phyloP scores from a whole-genome alignment of 805 yeast genomes.

The Yamadazyma olivae region DNA sequence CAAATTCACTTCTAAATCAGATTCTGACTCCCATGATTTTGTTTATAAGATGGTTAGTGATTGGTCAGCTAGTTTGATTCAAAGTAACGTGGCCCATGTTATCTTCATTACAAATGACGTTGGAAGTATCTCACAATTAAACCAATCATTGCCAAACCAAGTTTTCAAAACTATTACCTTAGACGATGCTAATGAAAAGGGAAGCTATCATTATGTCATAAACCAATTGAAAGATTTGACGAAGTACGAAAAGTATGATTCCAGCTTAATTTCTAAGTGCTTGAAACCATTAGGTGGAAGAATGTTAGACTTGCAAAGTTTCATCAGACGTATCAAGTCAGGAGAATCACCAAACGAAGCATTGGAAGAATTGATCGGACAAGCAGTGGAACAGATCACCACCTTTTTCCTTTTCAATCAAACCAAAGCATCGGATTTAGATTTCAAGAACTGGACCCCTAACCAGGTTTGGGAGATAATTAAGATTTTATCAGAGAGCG shows the following conservation, averaged over 20 bases:
- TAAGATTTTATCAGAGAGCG: constrained; percentile 53
- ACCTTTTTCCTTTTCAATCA: constrained; percentile 59
- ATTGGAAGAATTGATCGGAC: constrained; percentile 71
- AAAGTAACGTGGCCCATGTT: constrained; percentile 84
- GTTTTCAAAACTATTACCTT: constrained; percentile 73
- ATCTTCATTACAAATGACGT: constrained; percentile 83
- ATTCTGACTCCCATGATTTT: constrained; percentile 48
- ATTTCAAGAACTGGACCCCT: constrained; percentile 52
- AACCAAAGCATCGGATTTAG: constrained; percentile 14
- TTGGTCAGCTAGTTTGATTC: constrained; percentile 81
- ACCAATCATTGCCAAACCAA: constrained; percentile 78
- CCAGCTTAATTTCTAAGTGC: constrained; percentile 45
- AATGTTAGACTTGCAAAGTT: constrained; percentile 88
- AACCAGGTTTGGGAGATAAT: constrained; percentile 90
- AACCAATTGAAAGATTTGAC: constrained; percentile 43
- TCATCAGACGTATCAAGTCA: constrained; percentile 78
- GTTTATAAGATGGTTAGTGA: constrained; percentile 74
- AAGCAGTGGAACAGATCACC: constrained; percentile 83
- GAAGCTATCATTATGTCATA: constrained; percentile 69
- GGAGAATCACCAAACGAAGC: constrained; percentile 86
- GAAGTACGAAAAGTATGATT: constrained; percentile 12
- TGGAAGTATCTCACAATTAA: constrained; percentile 65
- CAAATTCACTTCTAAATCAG: constrained; percentile 59
- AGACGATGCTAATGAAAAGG: constrained; percentile 74
- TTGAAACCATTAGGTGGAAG: constrained; percentile 89